Base-by-base conservation (phyloP, 495 filamentous ascomycete genomes). In the Amorphotheca resinae region DNA sequence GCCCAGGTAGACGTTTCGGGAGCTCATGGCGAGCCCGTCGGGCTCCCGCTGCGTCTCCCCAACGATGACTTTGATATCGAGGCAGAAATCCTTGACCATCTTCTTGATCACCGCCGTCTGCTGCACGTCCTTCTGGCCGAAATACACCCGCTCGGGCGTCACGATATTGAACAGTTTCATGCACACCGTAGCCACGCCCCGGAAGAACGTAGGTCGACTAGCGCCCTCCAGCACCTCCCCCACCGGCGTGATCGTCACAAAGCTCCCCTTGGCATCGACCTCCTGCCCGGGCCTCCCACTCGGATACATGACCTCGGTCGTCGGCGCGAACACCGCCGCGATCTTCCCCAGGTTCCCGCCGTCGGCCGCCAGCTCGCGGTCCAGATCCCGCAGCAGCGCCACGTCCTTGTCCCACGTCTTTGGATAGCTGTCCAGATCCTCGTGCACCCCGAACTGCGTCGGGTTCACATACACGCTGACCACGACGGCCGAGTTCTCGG, bases 91-190 rank as follows among this genome's bases (percentile, higher is more conserved):
- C 49, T 73, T 63, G 2, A 95, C 83, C 76, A 99, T 73, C 6
- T 82, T 73, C 59, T 73, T 76, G 54, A 99, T 84, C 4, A 99
- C 73, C 6, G 89, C 83, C 0, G 86, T 93, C 64, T 99, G 91
- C 63, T 99, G 91, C 14, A 95, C 76, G 54, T 99, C 91, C 64
- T 99, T 96, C 63, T 96, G 93, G 1, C 91, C 91, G 61, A 99
- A 95, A 58, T 95, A 99, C 1, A 87, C 93, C 33, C 75, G 74
- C 32, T 93, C 84, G 2, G 91, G 86, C 50, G 77, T 71, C 30
- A 87, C 80, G 37, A 89, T 84, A 56, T 95, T 96, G 64, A 98
- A 91, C 17, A 98, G 64, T 69, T 98, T 98, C 80, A 87, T 89
- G 63, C 87, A 94, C 9, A 98, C 82, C 9, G 93, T 96, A 20